Percentiles rank a stretch among this genome's conserved stretches.
phyloP scores from a whole-genome alignment of 306 rosid species.

The Echinosophora koreensis region DNA sequence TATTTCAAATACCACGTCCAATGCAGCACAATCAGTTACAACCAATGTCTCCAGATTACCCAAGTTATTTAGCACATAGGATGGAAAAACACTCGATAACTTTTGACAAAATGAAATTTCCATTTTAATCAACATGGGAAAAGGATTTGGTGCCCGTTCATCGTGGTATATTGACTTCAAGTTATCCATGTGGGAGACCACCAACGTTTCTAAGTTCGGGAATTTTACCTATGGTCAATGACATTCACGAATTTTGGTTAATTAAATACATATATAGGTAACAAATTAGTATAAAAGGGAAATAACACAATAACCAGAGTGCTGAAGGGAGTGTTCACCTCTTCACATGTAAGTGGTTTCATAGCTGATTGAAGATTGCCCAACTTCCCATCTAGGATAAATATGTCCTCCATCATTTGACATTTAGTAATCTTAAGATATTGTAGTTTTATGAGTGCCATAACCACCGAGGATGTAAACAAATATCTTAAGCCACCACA shows the following conservation, averaged over 20 bases:
- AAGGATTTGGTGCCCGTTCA: not conserved
- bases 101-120: not conserved
- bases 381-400: not conserved
- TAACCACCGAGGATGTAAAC: not conserved
- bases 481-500: not conserved
- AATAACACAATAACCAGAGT: not conserved
- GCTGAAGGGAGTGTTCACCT: not conserved
- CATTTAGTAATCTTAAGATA: not conserved
- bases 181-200: not conserved
- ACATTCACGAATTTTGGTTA: too few relatives aligned
- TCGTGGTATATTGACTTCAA: conserved; percentile 12
- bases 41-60: not conserved
- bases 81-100: not conserved
- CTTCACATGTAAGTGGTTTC: not conserved
- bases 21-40: not conserved
- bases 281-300: too few relatives aligned
- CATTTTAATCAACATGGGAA: not conserved
- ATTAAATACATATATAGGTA: not conserved
- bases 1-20: not conserved
- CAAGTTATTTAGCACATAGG: not conserved
- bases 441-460: not conserved
- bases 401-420: conserved; percentile 14
- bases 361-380: not conserved
- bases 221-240: not conserved
- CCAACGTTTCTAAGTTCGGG: not conserved